Evolutionary conservation across 192 early-diverging fungal species (phyloP).

Genomic region (Entomortierella chlamydospora): DNA sequence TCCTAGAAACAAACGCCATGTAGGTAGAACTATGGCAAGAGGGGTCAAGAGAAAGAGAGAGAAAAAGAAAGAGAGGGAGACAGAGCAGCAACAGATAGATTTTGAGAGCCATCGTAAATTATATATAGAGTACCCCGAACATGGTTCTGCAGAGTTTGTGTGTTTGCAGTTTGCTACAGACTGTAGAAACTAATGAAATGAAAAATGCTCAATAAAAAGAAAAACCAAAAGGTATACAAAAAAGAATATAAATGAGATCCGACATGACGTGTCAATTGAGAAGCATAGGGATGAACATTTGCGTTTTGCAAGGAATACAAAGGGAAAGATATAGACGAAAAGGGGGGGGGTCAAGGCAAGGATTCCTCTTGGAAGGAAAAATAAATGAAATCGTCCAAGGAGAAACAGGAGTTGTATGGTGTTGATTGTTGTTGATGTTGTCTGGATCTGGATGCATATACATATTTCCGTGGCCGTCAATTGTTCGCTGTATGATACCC

Average conservation of each 20-base stretch:
- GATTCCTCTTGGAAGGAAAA: neutral
- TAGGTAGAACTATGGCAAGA: neutral
- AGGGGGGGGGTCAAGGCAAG: neutral
- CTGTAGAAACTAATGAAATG: neutral
- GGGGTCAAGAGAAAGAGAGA: neutral
- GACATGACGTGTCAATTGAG: too few species aligned
- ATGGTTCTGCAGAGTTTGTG: neutral
- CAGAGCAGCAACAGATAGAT: neutral
- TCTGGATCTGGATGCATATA: too few species aligned
- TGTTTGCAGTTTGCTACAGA: too few species aligned
- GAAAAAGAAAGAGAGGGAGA: neutral
- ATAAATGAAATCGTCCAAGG: neutral
- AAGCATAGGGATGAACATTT: too few species aligned
- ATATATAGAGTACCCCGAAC: constrained; percentile 25
- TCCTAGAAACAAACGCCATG: neutral
- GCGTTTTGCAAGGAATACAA: neutral
- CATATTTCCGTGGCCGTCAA: too few species aligned
- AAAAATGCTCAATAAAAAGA: neutral
- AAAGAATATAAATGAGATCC: neutral
- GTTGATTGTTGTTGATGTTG: too few species aligned
- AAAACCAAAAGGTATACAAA: neutral
- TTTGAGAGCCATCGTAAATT: constrained; percentile 36
- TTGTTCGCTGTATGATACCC: too few species aligned
- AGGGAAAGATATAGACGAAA: neutral
- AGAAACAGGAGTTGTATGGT: neutral